phyloP scores from a whole-genome alignment of 1,284 basidiomycete genomes.

The Leccinum angustisporum region DNA sequence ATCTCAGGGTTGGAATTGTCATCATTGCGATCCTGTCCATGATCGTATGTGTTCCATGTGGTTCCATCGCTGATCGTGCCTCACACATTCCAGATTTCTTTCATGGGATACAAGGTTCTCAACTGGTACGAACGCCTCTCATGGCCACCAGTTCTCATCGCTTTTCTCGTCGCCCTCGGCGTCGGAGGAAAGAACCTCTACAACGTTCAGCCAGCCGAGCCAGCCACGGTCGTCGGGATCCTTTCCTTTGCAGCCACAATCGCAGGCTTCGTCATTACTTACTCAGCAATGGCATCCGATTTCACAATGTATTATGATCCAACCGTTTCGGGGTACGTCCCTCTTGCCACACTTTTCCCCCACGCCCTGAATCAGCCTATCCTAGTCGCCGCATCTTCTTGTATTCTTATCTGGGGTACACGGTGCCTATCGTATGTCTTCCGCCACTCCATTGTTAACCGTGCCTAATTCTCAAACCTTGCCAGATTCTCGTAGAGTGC shows the following conservation, averaged over 20 bases:
- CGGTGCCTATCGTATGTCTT: constrained; percentile 60
- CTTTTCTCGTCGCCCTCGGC: constrained; percentile 75
- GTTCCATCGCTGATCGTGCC: not conserved
- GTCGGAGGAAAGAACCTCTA: constrained; percentile 68
- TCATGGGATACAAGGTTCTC: constrained; percentile 78
- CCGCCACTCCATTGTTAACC: not conserved
- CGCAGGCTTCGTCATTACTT: constrained; percentile 76
- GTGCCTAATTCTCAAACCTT: not conserved
- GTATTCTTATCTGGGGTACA: constrained; percentile 74
- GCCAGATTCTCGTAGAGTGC: constrained; percentile 61
- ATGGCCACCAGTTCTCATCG: constrained; percentile 79
- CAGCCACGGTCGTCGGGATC: constrained; percentile 53
- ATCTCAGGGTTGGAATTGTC: constrained; percentile 79
- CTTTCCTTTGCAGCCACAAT: constrained; percentile 68
- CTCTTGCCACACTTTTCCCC: not conserved
- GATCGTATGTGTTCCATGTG: constrained; percentile 46
- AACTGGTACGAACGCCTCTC: constrained; percentile 75
- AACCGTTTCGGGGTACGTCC: constrained; percentile 52
- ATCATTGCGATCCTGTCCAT: constrained; percentile 80
- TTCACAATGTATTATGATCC: constrained; percentile 69
- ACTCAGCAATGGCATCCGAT: constrained; percentile 65
- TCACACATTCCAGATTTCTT: constrained; percentile 55
- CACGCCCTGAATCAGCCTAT: constrained; percentile 4
- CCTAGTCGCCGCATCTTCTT: constrained; percentile 66
- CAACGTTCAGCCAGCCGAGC: constrained; percentile 41